Percentiles rank a stretch among this genome's conserved stretches.
phyloP scores from a whole-genome alignment of 352 stramenopile species.

The Pythium scleroteichum region DNA sequence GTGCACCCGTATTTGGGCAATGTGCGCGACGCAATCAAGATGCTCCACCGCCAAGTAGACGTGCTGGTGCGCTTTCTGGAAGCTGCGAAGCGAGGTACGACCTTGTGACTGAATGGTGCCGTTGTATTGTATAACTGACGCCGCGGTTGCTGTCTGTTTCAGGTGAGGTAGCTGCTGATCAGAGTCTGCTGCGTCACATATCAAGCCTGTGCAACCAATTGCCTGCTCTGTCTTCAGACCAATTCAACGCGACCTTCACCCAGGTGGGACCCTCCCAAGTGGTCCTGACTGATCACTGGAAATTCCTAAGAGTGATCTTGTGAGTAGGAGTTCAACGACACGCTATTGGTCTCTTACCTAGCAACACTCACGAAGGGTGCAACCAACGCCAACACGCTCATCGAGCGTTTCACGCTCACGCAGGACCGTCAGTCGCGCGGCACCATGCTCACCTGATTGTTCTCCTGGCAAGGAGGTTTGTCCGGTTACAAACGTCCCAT shows the following conservation, averaged over 20 bases:
- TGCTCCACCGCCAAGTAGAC: slow-evolving; percentile 82
- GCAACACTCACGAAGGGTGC: slow-evolving; percentile 83
- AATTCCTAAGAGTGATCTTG: background rate
- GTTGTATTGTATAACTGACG: background rate
- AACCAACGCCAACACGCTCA: slow-evolving; percentile 73
- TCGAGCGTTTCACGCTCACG: slow-evolving; percentile 75
- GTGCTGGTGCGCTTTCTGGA: slow-evolving; percentile 74
- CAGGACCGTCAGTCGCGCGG: slow-evolving; percentile 72
- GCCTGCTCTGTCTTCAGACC: slow-evolving; percentile 70
- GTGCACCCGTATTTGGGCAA: slow-evolving; percentile 82
- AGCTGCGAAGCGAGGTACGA: slow-evolving; percentile 65
- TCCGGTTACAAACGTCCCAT: no score
- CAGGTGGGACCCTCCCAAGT: slow-evolving; percentile 33
- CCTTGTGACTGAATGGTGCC: background rate
- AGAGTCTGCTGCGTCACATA: slow-evolving; percentile 82
- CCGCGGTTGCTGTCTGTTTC: background rate
- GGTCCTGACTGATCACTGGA: background rate
- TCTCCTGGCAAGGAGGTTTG: background rate
- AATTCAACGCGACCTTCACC: slow-evolving; percentile 73
- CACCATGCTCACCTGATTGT: slow-evolving; percentile 27
- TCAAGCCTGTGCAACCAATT: slow-evolving; percentile 87
- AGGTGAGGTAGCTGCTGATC: slow-evolving; percentile 72
- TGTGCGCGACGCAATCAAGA: slow-evolving; percentile 81
- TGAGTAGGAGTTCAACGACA: slow-evolving; percentile 79
- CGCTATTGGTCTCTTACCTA: slow-evolving; percentile 80